Conservation (phyloP, 345 rosid genomes). For the Populus davidiana region DNA sequence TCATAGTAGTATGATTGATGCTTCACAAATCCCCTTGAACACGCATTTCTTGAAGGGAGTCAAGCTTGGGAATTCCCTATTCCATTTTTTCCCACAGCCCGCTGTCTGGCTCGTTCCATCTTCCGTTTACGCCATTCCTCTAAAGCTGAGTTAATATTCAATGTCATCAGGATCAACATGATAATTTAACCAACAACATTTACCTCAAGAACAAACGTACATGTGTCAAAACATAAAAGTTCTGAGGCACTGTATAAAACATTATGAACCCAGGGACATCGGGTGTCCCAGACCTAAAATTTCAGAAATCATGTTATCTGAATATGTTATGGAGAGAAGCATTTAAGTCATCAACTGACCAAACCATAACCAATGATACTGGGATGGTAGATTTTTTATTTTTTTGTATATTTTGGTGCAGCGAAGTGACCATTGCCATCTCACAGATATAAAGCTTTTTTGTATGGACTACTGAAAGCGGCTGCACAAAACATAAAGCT, state of each 20-base stretch:
- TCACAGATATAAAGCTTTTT: background rate
- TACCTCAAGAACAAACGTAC: background rate
- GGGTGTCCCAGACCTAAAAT: background rate
- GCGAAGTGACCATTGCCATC: background rate
- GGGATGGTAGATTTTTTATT: too few relatives aligned
- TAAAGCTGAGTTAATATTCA: slow-evolving; percentile 41
- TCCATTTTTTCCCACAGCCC: slow-evolving; percentile 63
- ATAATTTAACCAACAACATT: background rate
- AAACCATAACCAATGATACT: background rate
- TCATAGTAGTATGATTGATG: background rate
- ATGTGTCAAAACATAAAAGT: background rate
- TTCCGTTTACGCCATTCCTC: slow-evolving; percentile 92
- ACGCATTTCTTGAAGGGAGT: background rate
- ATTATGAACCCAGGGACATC: background rate
- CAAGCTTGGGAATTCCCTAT: slow-evolving; percentile 36
- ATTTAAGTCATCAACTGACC: background rate
- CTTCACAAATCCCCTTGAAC: background rate
- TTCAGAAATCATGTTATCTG: background rate
- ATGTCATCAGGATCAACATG: slow-evolving; percentile 5
- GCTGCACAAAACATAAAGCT: background rate
- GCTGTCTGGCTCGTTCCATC: slow-evolving; percentile 78
- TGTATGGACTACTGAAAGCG: background rate
- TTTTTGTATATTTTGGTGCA: background rate
- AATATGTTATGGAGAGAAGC: background rate
- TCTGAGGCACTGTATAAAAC: background rate